Conservation (phyloP, 345 rosid genomes). For the Erodium maritimum region DNA sequence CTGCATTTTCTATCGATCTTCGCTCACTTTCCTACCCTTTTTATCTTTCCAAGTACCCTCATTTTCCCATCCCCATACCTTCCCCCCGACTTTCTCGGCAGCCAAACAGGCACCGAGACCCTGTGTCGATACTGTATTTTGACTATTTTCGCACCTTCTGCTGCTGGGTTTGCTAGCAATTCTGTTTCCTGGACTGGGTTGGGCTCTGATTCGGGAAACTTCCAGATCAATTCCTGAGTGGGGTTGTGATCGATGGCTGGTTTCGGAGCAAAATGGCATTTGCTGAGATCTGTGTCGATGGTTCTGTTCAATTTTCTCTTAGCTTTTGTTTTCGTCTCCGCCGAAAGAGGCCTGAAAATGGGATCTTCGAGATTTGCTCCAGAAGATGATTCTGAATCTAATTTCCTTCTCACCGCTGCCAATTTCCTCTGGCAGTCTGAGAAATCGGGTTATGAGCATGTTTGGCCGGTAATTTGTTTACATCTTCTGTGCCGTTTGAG, state of each 20-base stretch:
- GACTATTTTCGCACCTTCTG: too few relatives aligned
- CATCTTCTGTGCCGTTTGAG: background rate
- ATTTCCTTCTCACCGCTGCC: conserved; percentile 2
- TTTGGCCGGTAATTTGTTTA: conserved; percentile 18
- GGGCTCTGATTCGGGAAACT: too few relatives aligned
- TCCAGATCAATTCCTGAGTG: too few relatives aligned
- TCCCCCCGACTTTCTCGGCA: too few relatives aligned
- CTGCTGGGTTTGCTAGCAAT: too few relatives aligned
- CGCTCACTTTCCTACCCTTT: too few relatives aligned
- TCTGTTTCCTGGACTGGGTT: too few relatives aligned
- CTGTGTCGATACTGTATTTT: too few relatives aligned
- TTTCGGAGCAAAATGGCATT: background rate
- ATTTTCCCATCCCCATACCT: too few relatives aligned
- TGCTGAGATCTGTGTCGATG: background rate
- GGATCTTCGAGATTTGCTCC: background rate
- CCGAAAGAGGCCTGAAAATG: conserved; percentile 8
- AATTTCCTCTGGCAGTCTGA: conserved; percentile 10
- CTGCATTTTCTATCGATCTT: too few relatives aligned
- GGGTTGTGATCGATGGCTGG: background rate
- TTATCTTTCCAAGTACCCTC: too few relatives aligned
- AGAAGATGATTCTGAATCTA: background rate
- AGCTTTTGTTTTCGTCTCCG: conserved; percentile 5
- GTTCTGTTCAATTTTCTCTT: conserved; percentile 1
- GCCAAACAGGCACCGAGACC: too few relatives aligned
- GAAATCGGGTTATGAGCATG: conserved; percentile 19